Percentiles rank a stretch among this genome's conserved stretches.
Evolutionary conservation across 768 basidiomycete species (phyloP).

Genomic region (Rhodosporidiobolus odoratus): DNA sequence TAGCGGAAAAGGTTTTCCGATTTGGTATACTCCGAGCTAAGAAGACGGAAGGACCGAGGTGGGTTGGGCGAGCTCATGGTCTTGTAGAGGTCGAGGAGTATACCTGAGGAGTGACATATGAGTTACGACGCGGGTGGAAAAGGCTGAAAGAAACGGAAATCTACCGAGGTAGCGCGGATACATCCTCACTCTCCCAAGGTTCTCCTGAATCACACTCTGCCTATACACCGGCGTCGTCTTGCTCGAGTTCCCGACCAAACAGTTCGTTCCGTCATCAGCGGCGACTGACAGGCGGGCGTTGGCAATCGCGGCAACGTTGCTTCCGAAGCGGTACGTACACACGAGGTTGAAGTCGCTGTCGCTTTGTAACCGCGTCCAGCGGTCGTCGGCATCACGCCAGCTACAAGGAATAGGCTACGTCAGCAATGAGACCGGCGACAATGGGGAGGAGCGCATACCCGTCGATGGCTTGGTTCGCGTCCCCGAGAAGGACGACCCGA

Average conservation of each 20-base stretch:
- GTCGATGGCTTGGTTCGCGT: constrained; percentile 2
- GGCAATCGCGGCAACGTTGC: too few relatives aligned
- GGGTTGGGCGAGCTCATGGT: neutral
- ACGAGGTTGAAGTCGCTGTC: neutral
- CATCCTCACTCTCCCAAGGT: neutral
- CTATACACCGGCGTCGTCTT: too few relatives aligned
- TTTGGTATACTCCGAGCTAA: neutral
- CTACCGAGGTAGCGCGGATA: neutral
- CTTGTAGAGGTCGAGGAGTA: neutral
- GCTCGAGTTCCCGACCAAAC: too few relatives aligned
- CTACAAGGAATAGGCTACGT: too few relatives aligned
- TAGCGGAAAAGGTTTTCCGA: neutral
- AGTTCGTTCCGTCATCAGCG: too few relatives aligned
- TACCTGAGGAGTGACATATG: neutral
- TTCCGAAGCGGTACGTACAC: too few relatives aligned
- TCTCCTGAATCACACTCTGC: neutral
- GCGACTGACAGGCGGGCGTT: too few relatives aligned
- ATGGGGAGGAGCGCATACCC: neutral
- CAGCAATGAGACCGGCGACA: neutral
- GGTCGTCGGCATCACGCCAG: too few relatives aligned
- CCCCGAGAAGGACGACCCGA: neutral
- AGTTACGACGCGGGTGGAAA: neutral
- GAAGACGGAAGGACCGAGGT: neutral
- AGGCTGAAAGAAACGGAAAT: neutral
- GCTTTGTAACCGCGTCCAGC: neutral